phyloP scores from a whole-genome alignment of 768 basidiomycete genomes.

The Pilatotrama ljubarskyi region DNA sequence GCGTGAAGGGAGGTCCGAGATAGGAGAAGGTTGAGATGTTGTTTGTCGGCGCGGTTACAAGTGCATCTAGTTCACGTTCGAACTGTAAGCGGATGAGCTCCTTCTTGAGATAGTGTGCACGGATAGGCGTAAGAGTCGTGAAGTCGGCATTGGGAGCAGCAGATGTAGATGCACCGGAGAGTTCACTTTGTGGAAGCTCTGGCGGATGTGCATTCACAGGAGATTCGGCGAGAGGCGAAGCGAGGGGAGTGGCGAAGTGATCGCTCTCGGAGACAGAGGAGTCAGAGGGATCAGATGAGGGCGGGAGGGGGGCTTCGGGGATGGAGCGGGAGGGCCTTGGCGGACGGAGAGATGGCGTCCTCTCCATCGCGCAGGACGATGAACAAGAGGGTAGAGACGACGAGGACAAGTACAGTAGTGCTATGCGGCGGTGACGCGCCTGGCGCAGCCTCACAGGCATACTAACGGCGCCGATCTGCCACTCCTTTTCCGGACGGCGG shows the following conservation, averaged over 20 bases:
- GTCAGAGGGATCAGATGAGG: slow-evolving; percentile 2
- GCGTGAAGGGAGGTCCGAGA: slow-evolving; percentile 86
- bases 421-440: neutral
- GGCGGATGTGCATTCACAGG: slow-evolving; percentile 9
- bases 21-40: slow-evolving; percentile 74
- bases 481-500: neutral
- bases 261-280: slow-evolving; percentile 14
- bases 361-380: slow-evolving; percentile 18
- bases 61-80: slow-evolving; percentile 67
- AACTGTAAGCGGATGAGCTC: slow-evolving; percentile 88
- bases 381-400: slow-evolving; percentile 3
- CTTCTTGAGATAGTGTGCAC: slow-evolving; percentile 99
- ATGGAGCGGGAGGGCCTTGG: slow-evolving; percentile 14
- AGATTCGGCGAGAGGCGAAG: slow-evolving; percentile 17
- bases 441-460: neutral
- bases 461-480: slow-evolving; percentile 2
- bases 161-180: neutral
- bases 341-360: slow-evolving; percentile 12
- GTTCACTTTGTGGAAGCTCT: neutral
- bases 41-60: slow-evolving; percentile 51
- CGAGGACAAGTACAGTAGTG: neutral
- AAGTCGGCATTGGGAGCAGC: neutral
- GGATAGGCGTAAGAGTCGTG: slow-evolving; percentile 70
- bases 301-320: slow-evolving; percentile 10
- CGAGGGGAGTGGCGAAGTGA: slow-evolving; percentile 20